Conservation (phyloP, 352 stramenopile genomes). For the Globisporangium apiculatum region DNA sequence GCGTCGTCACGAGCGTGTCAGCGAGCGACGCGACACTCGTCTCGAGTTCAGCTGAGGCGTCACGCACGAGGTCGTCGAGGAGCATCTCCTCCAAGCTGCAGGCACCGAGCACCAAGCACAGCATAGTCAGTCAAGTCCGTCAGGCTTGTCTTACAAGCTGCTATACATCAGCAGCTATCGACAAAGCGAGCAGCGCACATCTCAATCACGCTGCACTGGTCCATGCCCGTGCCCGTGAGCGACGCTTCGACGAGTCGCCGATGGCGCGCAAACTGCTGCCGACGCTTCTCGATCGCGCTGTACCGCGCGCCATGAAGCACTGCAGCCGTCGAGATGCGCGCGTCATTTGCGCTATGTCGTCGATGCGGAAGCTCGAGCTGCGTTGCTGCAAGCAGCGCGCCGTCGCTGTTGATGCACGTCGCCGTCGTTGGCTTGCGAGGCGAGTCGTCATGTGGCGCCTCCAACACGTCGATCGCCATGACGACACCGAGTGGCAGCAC, state of each 20-base stretch:
- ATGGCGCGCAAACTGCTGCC: constrained; percentile 43
- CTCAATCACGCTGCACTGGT: constrained; percentile 53
- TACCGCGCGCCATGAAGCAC: constrained; percentile 14
- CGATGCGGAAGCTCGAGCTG: not conserved
- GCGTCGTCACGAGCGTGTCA: constrained; percentile 19
- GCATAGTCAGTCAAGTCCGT: too few species aligned
- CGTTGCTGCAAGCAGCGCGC: too few species aligned
- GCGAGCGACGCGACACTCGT: constrained; percentile 19
- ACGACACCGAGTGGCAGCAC: constrained; percentile 36
- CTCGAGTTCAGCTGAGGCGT: constrained; percentile 23
- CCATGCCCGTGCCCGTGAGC: constrained; percentile 43
- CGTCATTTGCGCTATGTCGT: constrained; percentile 14
- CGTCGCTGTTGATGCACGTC: not conserved
- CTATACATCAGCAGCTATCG: not conserved
- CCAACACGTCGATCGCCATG: constrained; percentile 31
- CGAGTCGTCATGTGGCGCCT: not conserved
- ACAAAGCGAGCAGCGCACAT: constrained; percentile 27
- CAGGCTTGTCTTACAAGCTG: too few species aligned
- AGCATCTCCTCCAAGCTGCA: constrained; percentile 27
- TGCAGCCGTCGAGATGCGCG: constrained; percentile 10
- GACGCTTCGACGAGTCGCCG: constrained; percentile 49
- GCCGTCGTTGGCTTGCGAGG: not conserved
- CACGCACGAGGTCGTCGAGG: constrained; percentile 24
- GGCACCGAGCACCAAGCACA: not conserved
- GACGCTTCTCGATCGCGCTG: constrained; percentile 35